Base-by-base conservation (phyloP, 805 yeast genomes). In the Cephaloascus fragrans region DNA sequence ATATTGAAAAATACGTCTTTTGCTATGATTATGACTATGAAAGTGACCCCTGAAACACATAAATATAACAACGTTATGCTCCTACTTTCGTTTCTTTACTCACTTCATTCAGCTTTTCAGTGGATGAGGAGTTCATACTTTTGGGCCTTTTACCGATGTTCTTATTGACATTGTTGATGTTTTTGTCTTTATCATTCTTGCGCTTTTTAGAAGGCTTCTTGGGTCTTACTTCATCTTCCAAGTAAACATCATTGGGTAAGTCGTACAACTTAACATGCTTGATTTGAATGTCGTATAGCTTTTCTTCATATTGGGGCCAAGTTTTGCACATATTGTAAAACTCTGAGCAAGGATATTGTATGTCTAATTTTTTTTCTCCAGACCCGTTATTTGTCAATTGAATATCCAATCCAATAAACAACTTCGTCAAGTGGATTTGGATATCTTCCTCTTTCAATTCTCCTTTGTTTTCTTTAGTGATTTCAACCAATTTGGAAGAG, bases 331-430 rank as follows among this genome's bases (percentile, higher is more conserved):
- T 61, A 34, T 73, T 79, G 61, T 75, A 87, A 56, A 90, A 93
- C 44, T 93, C 97, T 17, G 85, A 73, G 55, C 97, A 89, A 16
- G 96, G 96, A 45, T 79, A 74, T 50, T 83, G 95, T 41, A 90
- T 81, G 56, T 88, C 96, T 48, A 89, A 70, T 49, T 79, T 75
- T 62, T 76, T 73, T 37, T 68, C 74, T 28, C 72, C 72, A 18
- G 73, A 77, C 38, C 72, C 71, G 26, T 47, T 49, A 19, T 56
- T 52, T 5, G 68, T 31, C 61, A 62, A 44, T 57, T 69, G 49
- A 15, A 82, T 57, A 16, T 72, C 80, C 36, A 93, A 61, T 1
- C 97, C 98, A 50, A 93, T 76, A 58, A 75, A 93, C 43, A 88
- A 64, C 36, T 84, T 81, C 15, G 94, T 81, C 3, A 88, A 56